These are phyloP conservation scores for Sporisorium scitamineum DNA, from an alignment of 1,284 basidiomycete genomes.

Conservation along the genomic window DNA sequence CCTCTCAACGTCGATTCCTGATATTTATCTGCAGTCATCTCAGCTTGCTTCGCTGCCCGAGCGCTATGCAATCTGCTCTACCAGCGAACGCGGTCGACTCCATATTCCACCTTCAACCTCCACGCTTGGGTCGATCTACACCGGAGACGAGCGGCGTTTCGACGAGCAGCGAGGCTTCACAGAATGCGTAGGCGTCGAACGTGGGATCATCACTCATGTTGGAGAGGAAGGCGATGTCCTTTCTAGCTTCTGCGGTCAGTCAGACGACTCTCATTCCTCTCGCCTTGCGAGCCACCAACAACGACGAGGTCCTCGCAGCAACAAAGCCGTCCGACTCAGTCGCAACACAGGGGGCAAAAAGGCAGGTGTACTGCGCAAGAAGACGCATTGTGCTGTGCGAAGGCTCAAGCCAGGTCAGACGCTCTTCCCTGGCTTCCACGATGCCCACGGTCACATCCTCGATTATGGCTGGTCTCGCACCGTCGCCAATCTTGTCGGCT, in stretches of 20 bases:
- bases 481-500: slow-evolving; percentile 57
- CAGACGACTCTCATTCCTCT: not conserved
- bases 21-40: not conserved
- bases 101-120: slow-evolving; percentile 5
- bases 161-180: slow-evolving; percentile 20
- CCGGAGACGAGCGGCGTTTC: slow-evolving; percentile 37
- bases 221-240: slow-evolving; percentile 20
- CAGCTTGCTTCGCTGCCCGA: slow-evolving; percentile 18
- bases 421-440: slow-evolving; percentile 58
- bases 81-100: slow-evolving; percentile 14
- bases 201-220: slow-evolving; percentile 23
- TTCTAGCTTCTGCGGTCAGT: slow-evolving; percentile 12
- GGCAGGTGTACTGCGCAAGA: slow-evolving; percentile 7
- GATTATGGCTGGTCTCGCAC: slow-evolving; percentile 58
- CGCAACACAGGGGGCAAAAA: not conserved
- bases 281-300: not conserved
- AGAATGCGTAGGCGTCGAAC: slow-evolving; percentile 34
- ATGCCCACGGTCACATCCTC: slow-evolving; percentile 65
- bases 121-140: slow-evolving; percentile 26
- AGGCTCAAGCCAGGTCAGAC: slow-evolving; percentile 31
- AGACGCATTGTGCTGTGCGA: slow-evolving; percentile 19
- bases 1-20: not conserved
- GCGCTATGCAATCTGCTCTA: slow-evolving; percentile 38
- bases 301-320: slow-evolving; percentile 25
- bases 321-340: slow-evolving; percentile 35